Conservation (phyloP, 495 filamentous ascomycete genomes). For the Diplogelasinospora grovesii region DNA sequence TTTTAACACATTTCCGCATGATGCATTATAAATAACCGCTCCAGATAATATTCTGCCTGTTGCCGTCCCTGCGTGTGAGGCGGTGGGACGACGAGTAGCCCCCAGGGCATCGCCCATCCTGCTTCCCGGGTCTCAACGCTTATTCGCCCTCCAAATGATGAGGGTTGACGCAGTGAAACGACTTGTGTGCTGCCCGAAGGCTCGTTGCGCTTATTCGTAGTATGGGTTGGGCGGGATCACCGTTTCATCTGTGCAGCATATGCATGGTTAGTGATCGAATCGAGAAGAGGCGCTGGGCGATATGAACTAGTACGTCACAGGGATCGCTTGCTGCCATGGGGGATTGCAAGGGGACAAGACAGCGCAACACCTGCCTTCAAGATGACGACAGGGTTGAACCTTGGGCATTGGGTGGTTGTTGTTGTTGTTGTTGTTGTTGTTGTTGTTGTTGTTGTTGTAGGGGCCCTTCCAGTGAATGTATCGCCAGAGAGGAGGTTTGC, state of each 20-base stretch:
- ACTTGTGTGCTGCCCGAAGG: no score
- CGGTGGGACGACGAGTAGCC: no score
- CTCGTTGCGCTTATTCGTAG: not conserved
- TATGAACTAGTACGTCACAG: not conserved
- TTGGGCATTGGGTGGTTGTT: not conserved
- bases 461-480: constrained; percentile 19
- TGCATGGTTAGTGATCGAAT: not conserved
- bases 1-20: no score
- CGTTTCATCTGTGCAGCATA: not conserved
- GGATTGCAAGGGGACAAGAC: not conserved
- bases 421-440: no score
- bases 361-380: constrained; percentile 3
- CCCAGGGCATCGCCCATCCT: no score
- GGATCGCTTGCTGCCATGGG: not conserved
- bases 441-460: no score
- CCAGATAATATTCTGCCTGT: no score
- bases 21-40: no score
- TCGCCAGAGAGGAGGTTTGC: constrained; percentile 12
- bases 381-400: not conserved
- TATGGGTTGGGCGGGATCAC: not conserved
- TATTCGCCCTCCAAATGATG: no score
- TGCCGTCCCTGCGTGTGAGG: no score
- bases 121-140: no score
- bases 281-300: not conserved
- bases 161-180: no score